Percentiles rank a stretch among this genome's conserved stretches.
Conservation (phyloP, 805 yeast genomes). For the Schwanniomyces polymorphus region DNA sequence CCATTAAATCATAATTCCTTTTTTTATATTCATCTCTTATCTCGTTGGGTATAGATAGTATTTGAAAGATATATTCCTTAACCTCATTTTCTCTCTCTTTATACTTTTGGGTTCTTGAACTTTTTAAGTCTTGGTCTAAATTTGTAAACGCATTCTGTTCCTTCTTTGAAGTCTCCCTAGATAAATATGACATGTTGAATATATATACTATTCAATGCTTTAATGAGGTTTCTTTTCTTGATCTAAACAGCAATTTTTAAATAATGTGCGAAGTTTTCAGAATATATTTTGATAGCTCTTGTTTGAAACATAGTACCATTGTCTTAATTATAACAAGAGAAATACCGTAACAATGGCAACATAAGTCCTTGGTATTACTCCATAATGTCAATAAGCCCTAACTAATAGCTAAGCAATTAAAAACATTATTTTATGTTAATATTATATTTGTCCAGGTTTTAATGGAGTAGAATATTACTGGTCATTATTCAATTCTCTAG, state of each 20-base stretch:
- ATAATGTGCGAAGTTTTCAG: neutral
- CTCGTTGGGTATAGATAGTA: constrained; percentile 18
- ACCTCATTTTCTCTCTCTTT: constrained; percentile 38
- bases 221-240: neutral
- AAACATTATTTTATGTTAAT: too few species aligned
- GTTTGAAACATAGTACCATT: too few species aligned
- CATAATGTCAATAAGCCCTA: too few species aligned
- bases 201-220: neutral
- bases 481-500: too few species aligned
- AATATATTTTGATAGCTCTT: too few species aligned
- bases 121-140: constrained; percentile 60
- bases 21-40: constrained; percentile 15
- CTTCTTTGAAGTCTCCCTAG: neutral
- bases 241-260: neutral
- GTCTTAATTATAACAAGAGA: too few species aligned
- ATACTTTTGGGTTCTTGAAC: constrained; percentile 55
- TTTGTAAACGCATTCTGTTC: constrained; percentile 41
- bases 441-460: too few species aligned
- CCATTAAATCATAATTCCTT: constrained; percentile 46
- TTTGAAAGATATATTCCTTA: constrained; percentile 54
- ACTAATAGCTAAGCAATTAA: too few species aligned
- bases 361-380: too few species aligned
- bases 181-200: constrained; percentile 1
- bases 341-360: too few species aligned
- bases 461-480: too few species aligned